Evolutionary conservation across 371 early-diverging fungal species (phyloP), one percentile per base, ranked within the genome.

Genomic region (Zychaea mexicana): DNA sequence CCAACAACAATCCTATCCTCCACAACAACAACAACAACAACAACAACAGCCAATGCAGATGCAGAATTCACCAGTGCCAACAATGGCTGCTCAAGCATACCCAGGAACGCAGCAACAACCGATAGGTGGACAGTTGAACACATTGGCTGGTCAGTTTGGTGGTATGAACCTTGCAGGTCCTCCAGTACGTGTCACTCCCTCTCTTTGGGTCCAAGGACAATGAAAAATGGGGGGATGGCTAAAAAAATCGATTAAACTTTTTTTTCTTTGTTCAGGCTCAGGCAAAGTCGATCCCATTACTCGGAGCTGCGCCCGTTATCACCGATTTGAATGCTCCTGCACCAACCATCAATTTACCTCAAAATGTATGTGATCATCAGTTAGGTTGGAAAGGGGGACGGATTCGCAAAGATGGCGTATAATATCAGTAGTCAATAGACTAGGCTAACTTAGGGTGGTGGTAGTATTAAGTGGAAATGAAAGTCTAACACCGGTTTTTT

Each of bases 341-440:
- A 31, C 88, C 91, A 17, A 28, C 77, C 17, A 84, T 85, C 47
- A 77, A 74, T 57, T 65, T 91, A 55, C 90, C 91, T 30, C 85
- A 80, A 21, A 78, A 81, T 59, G 84, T 84, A 79, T 70, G 69
- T 69, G 28, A 2, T 21, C 36, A 42, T 13, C 6, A 45, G 10
- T n/a, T 8, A 42, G 26, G 38, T n/a, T 15, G 4, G 2, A 19
- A 17, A 28, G 39, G 3, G 45, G 4, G 5, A 8, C 4, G 26
- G 38, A 33, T 12, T 61, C 13, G 33, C 10, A 10, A 33, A 33
- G 33, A 33, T n/a, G n/a, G n/a, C n/a, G n/a, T n/a, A n/a, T n/a
- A n/a, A n/a, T n/a, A n/a, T n/a, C n/a, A n/a, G n/a, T n/a, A n/a
- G n/a, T n/a, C n/a, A n/a, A n/a, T n/a, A n/a, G n/a, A n/a, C n/a